Base-by-base conservation (phyloP, 768 basidiomycete species). In the Lactarius evosmus region DNA sequence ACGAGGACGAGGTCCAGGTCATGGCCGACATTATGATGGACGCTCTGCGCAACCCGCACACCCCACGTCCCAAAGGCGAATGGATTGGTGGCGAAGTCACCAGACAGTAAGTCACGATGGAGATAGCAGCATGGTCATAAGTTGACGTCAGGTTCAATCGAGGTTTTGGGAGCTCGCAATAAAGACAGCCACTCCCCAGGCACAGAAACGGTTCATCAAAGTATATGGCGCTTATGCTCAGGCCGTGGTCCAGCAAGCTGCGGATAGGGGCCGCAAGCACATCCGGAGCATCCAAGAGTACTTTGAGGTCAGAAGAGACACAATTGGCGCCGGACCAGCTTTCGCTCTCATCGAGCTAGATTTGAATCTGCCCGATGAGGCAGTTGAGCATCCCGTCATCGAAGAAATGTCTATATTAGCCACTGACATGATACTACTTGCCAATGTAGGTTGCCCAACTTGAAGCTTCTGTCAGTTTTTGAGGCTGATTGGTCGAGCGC, bases 141-240 rank as follows among this genome's bases (percentile, higher is more conserved):
- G 12, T 44, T 22, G n/a, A 46, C 46, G 38, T 27, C 2, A 32
- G 9, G 14, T 59, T 33, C 34, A 56, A 40, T 51, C 19, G 2
- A 67, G 66, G 49, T 65, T 61, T 50, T 65, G 58, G 63, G 58
- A 56, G 38, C 51, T 56, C 46, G 66, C 63, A 17, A 53, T 65
- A 16, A 36, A 52, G 38, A 58, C 34, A 17, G 51, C 63, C n/a
- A 64, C 9, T 50, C 49, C 60, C 19, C 17, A 30, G 22, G 34
- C 63, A n/a, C 58, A 53, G 33, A 49, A 51, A 14, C 52, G 40
- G 41, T 65, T 67, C 59, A n/a, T n/a, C n/a, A n/a, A n/a, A n/a
- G n/a, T n/a, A n/a, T n/a, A n/a, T n/a, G n/a, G n/a, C n/a, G n/a
- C n/a, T n/a, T n/a, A n/a, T n/a, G n/a, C n/a, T n/a, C n/a, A n/a